These are phyloP conservation scores for Dioszegia crocea DNA, from an alignment of 768 basidiomycete species.

Conservation along the genomic window DNA sequence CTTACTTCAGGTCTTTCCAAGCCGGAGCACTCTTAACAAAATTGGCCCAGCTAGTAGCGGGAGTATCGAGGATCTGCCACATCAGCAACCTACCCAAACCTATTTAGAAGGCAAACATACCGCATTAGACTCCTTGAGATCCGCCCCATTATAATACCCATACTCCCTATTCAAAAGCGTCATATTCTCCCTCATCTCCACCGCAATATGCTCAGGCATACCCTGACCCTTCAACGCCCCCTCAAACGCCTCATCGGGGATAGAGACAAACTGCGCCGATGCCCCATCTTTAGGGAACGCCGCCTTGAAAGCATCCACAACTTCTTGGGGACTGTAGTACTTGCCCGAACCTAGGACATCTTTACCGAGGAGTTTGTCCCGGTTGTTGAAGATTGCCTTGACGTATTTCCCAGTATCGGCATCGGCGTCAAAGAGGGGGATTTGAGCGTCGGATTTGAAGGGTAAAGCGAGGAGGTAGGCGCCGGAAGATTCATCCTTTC, in stretches of 20 bases:
- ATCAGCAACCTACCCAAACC: background rate
- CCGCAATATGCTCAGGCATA: constrained; percentile 11
- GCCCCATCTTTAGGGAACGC: constrained; percentile 12
- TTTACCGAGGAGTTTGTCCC: constrained; percentile 13
- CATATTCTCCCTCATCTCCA: constrained; percentile 27
- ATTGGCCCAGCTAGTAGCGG: constrained; percentile 8
- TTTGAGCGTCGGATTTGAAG: constrained; percentile 4
- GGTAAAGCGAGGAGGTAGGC: constrained; percentile 25
- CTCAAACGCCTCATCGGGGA: constrained; percentile 14
- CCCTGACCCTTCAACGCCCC: constrained; percentile 5
- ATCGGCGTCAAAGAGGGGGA: constrained; percentile 22
- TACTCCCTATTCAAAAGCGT: constrained; percentile 18
- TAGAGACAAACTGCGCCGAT: background rate
- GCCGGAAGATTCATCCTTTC: constrained; percentile 12
- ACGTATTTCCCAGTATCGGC: constrained; percentile 38
- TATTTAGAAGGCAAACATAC: constrained; percentile 9
- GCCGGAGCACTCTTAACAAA: constrained; percentile 13
- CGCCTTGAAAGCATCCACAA: constrained; percentile 13
- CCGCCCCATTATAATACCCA: constrained; percentile 18
- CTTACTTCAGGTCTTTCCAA: too few species aligned
- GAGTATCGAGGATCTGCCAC: constrained; percentile 13
- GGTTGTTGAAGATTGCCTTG: constrained; percentile 19
- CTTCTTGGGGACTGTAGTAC: constrained; percentile 15
- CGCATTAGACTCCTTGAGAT: constrained; percentile 9
- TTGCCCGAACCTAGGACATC: constrained; percentile 5